Conservation (phyloP, 2,329 filamentous ascomycete genomes). For the Chaetomium sp. region DNA sequence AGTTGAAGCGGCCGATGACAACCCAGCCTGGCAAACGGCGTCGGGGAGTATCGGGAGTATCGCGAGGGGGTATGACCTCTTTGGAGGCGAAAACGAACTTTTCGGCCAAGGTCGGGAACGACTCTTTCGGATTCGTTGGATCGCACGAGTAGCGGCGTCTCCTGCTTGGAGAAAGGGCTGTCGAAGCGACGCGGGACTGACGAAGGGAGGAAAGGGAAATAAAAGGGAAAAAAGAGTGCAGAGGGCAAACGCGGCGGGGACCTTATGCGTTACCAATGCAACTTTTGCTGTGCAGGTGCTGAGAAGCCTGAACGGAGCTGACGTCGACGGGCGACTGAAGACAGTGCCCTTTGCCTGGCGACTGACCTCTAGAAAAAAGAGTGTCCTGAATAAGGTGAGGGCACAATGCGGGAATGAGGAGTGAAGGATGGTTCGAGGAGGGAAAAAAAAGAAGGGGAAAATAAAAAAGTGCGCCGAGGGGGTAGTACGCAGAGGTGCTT, state of each 20-base stretch:
- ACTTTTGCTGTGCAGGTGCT: conserved; percentile 8
- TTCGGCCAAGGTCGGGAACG: not conserved
- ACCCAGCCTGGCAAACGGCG: not conserved
- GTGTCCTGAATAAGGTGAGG: conserved; percentile 11
- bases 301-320: conserved; percentile 10
- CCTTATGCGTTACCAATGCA: not conserved
- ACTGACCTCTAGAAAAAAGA: conserved; percentile 13
- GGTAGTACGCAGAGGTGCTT: conserved; percentile 17
- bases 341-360: conserved; percentile 11
- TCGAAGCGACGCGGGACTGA: conserved; percentile 1
- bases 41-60: not conserved
- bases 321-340: conserved; percentile 11
- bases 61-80: not conserved
- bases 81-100: not conserved
- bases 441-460: conserved; percentile 13
- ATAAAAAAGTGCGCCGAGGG: conserved; percentile 20
- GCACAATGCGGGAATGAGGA: conserved; percentile 6
- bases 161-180: conserved; percentile 1
- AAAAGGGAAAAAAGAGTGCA: conserved; percentile 10
- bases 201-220: conserved; percentile 1
- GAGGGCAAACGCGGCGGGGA: conserved; percentile 7
- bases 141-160: conserved; percentile 3
- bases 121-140: conserved; percentile 8
- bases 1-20: not conserved
- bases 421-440: conserved; percentile 9